These are phyloP conservation scores for Epithemia pelagica DNA, from an alignment of 108 stramenopile species.

Conservation along the genomic window DNA sequence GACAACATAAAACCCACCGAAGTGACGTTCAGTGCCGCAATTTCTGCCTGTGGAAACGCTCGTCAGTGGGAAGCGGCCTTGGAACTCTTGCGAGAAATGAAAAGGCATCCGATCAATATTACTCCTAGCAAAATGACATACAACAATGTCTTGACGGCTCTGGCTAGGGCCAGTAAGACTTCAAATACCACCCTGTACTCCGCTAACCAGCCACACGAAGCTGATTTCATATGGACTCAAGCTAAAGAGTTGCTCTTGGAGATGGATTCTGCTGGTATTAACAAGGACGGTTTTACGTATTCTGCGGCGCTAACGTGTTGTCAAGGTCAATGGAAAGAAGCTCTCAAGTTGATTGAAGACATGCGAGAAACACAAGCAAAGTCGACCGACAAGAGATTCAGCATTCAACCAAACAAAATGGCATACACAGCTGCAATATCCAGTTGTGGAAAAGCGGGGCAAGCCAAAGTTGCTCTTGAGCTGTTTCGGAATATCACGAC, in stretches of 20 bases:
- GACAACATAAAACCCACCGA: background rate
- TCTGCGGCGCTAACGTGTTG: constrained; percentile 74
- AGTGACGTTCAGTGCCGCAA: constrained; percentile 36
- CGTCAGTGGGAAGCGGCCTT: constrained; percentile 66
- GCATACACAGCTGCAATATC: constrained; percentile 5
- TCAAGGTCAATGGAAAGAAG: constrained; percentile 75
- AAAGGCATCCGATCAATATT: too few relatives aligned
- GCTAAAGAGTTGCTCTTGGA: constrained; percentile 38
- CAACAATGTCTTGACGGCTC: constrained; percentile 65
- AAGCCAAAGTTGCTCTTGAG: constrained; percentile 51
- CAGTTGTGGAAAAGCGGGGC: constrained; percentile 50
- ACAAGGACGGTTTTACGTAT: constrained; percentile 67
- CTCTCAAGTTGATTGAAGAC: constrained; percentile 46
- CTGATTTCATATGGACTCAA: background rate
- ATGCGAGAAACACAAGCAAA: constrained; percentile 58
- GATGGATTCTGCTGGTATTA: constrained; percentile 58
- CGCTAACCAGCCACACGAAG: background rate
- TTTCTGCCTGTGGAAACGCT: constrained; percentile 72
- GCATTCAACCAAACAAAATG: constrained; percentile 50
- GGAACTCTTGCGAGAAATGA: constrained; percentile 54
- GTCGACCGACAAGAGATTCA: constrained; percentile 13
- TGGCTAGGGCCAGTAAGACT: constrained; percentile 47
- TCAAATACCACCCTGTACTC: background rate
- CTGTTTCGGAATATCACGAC: constrained; percentile 59
- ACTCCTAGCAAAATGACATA: constrained; percentile 68